Base-by-base conservation (phyloP, 345 rosid species). In the Boechera divaricarpa region DNA sequence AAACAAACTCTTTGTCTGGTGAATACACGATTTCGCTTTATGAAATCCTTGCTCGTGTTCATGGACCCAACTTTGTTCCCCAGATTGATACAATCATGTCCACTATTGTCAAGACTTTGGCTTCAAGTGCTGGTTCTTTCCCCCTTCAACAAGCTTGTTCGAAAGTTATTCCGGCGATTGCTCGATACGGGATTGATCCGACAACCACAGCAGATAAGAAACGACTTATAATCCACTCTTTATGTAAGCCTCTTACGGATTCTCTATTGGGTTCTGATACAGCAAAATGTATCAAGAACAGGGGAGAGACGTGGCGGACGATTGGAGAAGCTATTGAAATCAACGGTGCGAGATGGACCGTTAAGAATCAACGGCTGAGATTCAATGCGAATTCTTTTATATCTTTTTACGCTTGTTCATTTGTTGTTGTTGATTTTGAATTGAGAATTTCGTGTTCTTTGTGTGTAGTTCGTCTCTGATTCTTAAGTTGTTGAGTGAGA, bases 121-220 rank as follows among this genome's bases (percentile, higher is more conserved):
- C 94, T 63, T 91, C 96, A 10, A 95, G 94, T 79, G 94, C 97
- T 5, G 98, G 93, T 18, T 95, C 97, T 44, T 88, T 95, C 79
- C 93, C 97, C 59, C 97, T 95, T 71, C 98, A 92, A 69, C 98
- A 95, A 69, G 99, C 99, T 0, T 95, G 98, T 80, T 89, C 99
- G 6, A 92, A 89, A 79, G 99, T 95, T 53, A 88, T 95, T 4
- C 94, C 94, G 0, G 97, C 98, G 4, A 91, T 93, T 74, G 96
- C 99, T 5, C 85, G 94, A 63, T 93, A 93, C 32, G 96, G 94
- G 38, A 89, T 95, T 59, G 97, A 90, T 10, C 98, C 88, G 0
- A 83, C 91, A 10, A 86, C 87, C 8, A 86, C 81, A 0, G 94
- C 86, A 48, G 91, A 92, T 31, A 90, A 90, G 83, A 95, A 87